A percentile compares a stretch with the other conserved stretches of the same genome.
Conservation (phyloP, 768 basidiomycete genomes). For the Hygrophorus russula region DNA sequence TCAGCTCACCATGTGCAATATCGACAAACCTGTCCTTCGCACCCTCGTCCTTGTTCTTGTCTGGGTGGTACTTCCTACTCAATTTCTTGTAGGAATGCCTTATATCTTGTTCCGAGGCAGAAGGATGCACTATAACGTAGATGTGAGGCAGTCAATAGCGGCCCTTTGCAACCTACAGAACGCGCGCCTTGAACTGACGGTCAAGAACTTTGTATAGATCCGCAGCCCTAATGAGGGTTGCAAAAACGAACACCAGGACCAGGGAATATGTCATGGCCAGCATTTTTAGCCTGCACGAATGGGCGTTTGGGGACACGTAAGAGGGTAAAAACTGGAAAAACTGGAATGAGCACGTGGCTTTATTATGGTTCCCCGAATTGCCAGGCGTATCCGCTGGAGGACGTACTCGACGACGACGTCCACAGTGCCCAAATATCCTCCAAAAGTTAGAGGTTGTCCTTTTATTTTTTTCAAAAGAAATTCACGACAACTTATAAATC, state of each 20-base stretch:
- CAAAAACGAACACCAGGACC: slow-evolving; percentile 23
- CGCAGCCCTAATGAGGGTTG: slow-evolving; percentile 35
- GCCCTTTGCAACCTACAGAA: slow-evolving; percentile 10
- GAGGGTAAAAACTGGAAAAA: neutral
- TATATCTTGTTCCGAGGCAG: slow-evolving; percentile 83
- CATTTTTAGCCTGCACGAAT: slow-evolving; percentile 6
- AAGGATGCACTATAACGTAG: slow-evolving; percentile 45
- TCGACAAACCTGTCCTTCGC: slow-evolving; percentile 86
- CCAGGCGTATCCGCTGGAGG: no score
- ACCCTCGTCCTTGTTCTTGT: slow-evolving; percentile 83
- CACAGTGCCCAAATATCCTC: neutral
- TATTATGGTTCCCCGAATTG: neutral
- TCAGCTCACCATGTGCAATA: slow-evolving; percentile 67
- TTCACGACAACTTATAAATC: neutral
- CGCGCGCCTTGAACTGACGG: slow-evolving; percentile 36
- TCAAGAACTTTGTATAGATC: slow-evolving; percentile 81
- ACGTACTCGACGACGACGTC: no score
- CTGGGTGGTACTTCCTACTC: slow-evolving; percentile 85
- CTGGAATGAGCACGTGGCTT: neutral
- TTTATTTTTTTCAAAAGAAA: neutral
- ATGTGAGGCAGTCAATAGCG: slow-evolving; percentile 9
- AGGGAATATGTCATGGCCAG: slow-evolving; percentile 26
- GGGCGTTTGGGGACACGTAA: neutral
- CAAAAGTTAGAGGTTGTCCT: slow-evolving; percentile 25
- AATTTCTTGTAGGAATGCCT: slow-evolving; percentile 86